Conservation (phyloP, 805 yeast genomes). For the Cyberlindnera xylosilytica region DNA sequence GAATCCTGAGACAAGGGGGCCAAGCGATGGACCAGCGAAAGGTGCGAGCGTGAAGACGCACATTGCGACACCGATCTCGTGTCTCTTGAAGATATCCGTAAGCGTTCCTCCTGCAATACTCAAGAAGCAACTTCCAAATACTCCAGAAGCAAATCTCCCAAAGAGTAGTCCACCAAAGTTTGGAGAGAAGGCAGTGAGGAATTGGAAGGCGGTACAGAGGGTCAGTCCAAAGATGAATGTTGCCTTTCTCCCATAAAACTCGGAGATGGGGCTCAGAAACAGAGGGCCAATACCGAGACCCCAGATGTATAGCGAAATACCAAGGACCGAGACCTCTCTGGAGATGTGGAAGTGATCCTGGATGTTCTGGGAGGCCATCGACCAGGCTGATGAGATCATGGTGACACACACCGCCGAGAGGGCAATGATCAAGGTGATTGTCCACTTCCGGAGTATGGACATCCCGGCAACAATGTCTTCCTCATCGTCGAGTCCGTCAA, state of each 20-base stretch:
- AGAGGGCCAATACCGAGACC: constrained; percentile 71
- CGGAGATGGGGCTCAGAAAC: constrained; percentile 64
- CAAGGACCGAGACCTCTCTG: constrained; percentile 51
- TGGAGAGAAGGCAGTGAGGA: constrained; percentile 51
- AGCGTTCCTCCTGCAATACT: constrained; percentile 77
- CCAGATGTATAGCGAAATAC: constrained; percentile 62
- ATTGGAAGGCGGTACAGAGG: constrained; percentile 57
- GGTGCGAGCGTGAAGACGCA: constrained; percentile 63
- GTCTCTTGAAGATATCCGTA: constrained; percentile 63
- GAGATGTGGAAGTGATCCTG: constrained; percentile 46
- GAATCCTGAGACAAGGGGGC: constrained; percentile 62
- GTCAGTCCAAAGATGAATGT: constrained; percentile 60
- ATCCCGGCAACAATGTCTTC: constrained; percentile 32
- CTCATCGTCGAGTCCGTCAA: constrained; percentile 25
- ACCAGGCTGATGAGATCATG: constrained; percentile 66
- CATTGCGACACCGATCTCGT: constrained; percentile 66
- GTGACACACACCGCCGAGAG: constrained; percentile 58
- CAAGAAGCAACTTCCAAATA: constrained; percentile 72
- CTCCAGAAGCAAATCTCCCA: constrained; percentile 65
- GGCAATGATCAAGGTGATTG: constrained; percentile 51
- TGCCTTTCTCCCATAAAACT: constrained; percentile 57
- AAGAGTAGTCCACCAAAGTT: constrained; percentile 63
- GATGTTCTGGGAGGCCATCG: constrained; percentile 55
- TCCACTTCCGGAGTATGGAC: constrained; percentile 53
- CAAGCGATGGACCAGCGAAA: constrained; percentile 66